Conservation (phyloP, 306 rosid genomes). For the Malus sylvestris region DNA sequence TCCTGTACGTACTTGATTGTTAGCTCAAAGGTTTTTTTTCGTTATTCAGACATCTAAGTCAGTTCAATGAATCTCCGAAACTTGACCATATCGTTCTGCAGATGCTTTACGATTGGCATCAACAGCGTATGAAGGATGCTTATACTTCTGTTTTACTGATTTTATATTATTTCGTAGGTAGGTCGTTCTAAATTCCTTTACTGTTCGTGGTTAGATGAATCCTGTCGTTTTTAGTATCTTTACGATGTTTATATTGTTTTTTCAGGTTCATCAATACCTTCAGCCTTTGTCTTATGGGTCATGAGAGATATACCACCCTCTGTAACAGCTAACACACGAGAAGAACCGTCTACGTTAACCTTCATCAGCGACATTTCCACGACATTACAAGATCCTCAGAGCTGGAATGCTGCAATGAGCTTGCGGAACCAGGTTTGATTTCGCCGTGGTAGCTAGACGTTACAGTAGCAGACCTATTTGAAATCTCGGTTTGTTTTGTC, state of each 20-base stretch:
- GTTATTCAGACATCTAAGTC: conserved; percentile 1
- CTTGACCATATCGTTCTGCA: conserved; percentile 34
- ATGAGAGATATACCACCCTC: conserved; percentile 74
- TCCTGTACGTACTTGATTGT: conserved; percentile 52
- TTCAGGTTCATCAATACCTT: conserved; percentile 82
- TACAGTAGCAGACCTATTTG: not conserved
- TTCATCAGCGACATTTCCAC: conserved; percentile 47
- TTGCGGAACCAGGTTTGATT: conserved; percentile 55
- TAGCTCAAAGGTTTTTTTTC: conserved; percentile 4
- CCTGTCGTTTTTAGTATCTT: not conserved
- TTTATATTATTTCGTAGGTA: conserved; percentile 78
- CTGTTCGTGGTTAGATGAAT: not conserved
- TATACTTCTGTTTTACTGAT: conserved; percentile 51
- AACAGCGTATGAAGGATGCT: conserved; percentile 33
- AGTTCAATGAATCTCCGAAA: conserved; percentile 17
- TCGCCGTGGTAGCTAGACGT: not conserved
- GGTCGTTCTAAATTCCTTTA: conserved; percentile 18
- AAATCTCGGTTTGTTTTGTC: not conserved
- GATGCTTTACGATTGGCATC: conserved; percentile 62
- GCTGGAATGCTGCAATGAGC: conserved; percentile 63
- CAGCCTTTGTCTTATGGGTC: conserved; percentile 71
- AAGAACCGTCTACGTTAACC: conserved; percentile 57
- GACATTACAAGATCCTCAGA: conserved; percentile 44
- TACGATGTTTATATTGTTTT: conserved; percentile 20
- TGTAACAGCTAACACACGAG: conserved; percentile 31